Percentiles rank a stretch among this genome's conserved stretches.
Evolutionary conservation across 331 rosid genomes (phyloP).

Genomic region (Saraca asoca): DNA sequence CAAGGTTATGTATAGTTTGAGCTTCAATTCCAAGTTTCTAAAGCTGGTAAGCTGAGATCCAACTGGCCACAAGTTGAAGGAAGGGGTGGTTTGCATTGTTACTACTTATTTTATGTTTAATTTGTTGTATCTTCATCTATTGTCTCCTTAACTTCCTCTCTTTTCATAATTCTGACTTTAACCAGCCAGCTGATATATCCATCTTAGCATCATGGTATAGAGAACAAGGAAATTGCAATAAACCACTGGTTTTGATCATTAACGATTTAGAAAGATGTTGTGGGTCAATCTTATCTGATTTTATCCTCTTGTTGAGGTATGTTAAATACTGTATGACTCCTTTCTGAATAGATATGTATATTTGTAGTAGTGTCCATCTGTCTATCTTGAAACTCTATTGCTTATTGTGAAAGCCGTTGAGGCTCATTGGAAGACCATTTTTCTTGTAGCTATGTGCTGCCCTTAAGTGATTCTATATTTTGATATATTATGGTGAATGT

Average conservation of each 20-base stretch:
- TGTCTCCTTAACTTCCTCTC: constrained; percentile 25
- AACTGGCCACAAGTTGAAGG: no score
- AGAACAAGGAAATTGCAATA: constrained; percentile 63
- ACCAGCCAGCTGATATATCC: constrained; percentile 80
- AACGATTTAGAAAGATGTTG: constrained; percentile 86
- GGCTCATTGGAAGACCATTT: constrained; percentile 11
- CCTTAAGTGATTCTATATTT: constrained; percentile 14
- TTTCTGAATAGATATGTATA: neutral
- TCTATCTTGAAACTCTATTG: constrained; percentile 18
- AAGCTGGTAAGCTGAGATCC: no score
- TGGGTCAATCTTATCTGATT: constrained; percentile 75
- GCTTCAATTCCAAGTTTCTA: no score
- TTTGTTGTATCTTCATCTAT: constrained; percentile 26
- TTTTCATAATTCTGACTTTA: constrained; percentile 31
- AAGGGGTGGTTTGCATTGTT: no score
- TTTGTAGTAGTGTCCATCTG: constrained; percentile 1
- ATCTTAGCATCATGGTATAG: constrained; percentile 91
- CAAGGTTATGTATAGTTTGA: no score
- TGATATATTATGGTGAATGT: constrained; percentile 8
- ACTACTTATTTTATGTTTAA: constrained; percentile 4
- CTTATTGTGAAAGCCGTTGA: constrained; percentile 11
- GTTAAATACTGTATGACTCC: constrained; percentile 24
- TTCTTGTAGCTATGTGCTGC: constrained; percentile 19
- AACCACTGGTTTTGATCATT: constrained; percentile 72
- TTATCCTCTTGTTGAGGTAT: constrained; percentile 82